Base-by-base conservation (phyloP, 345 rosid species). In the Acer saccharum region DNA sequence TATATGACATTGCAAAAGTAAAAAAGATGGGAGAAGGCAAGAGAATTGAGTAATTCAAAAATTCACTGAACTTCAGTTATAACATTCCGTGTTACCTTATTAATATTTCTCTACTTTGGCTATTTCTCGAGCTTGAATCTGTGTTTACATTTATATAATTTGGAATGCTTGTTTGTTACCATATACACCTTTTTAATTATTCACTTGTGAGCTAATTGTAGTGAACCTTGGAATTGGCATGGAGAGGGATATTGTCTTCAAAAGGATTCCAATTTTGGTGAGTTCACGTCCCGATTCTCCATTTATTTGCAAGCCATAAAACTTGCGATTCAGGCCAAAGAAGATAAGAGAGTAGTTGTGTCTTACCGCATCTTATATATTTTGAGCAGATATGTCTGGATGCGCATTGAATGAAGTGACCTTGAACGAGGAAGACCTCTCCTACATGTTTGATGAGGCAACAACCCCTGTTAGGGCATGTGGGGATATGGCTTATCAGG, bases 391-490 rank as follows among this genome's bases (percentile, higher is more conserved):
- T 14, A 60, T 71, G 54, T 67, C 89, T 25, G 77, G 77, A 29
- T 68, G 84, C 81, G 46, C 79, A 21, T 90, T 89, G 70, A 87
- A 86, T 82, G 88, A 91, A 81, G 94, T 89, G 76, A 16, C 87
- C 61, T 79, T 90, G 67, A 94, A 91, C 68, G 90, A 87, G 76
- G 99, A 94, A 78, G 93, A 94, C 84, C 85, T 88, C 61, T 92
- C 98, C 18, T 90, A 89, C 83, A 89, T 91, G 93, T 88, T 88
- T 76, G 94, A 92, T 82, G 94, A 91, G 65, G 93, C 81, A 81
- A 83, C 93, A 65, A 97, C 98, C 14, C 98, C 99, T 0, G 87
- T 90, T 67, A 97, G 90, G 89, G 94, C 90, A 10, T 97, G 98
- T 77, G 91, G 87, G 68, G 93, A 91, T 81, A 81, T 91, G 83